Evolutionary conservation across 2,329 filamentous ascomycete genomes (phyloP), one percentile per base, ranked within the genome.

Genomic region (Beauveria varroae): DNA sequence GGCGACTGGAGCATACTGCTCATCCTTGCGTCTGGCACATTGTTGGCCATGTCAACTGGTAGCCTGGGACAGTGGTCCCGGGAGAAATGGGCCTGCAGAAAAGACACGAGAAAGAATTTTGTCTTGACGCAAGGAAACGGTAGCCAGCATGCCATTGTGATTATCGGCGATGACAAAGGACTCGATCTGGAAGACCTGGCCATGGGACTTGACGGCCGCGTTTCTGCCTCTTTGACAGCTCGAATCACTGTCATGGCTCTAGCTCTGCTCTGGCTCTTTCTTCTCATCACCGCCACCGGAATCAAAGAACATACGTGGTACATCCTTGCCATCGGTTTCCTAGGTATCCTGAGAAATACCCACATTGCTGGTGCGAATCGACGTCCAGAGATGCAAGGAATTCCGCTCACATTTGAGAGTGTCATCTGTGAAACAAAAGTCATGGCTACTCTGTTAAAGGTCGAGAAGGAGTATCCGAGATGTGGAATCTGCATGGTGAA

Each of bases 121-220:
- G 43, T 46, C 1, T 10, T 28, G 9, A 28, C 10, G 2, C 20
- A 22, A 4, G 24, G 24, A 10, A 79, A 78, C 63, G 78, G 76
- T 5, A 66, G 64, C 12, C 72, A 72, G 59, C 70, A 79, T 66
- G 73, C 71, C 3, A 71, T 79, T 28, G 70, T 77, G 2, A 69
- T 79, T 12, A 63, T 71, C 0, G 71, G 74, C 5, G 59, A 67
- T 7, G 70, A 69, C 0, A 49, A 66, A 1, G 73, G 75, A 12
- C 63, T 78, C 8, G 70, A 79, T 62, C 67, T 80, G 2, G 78
- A 79, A 63, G 75, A 75, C 58, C 64, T 80, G 3, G 74, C 75
- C 47, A 63, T 69, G 2, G 70, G 66, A 10, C 28, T 10, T 30
- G 63, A 64, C n/a, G 57, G 5, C n/a, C 28, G 49, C 28, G 30